A percentile compares a stretch with the other conserved stretches of the same genome.
Evolutionary conservation across 768 basidiomycete species (phyloP).

Genomic region (Mycena alexandri): DNA sequence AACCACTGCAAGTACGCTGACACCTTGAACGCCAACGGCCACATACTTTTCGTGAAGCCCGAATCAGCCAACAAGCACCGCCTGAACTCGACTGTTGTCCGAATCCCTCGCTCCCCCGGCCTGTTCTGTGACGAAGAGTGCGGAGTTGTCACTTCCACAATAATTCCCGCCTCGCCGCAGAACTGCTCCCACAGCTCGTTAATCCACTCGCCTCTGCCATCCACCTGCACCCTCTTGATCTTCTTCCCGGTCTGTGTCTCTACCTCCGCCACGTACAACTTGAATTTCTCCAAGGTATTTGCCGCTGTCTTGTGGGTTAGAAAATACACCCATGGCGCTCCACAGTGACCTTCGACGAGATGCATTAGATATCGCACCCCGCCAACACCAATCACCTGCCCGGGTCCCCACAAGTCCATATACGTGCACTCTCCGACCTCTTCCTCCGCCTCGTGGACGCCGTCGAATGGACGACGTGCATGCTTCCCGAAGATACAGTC

Average conservation of each 20-base stretch:
- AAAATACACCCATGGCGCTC: slow-evolving; percentile 11
- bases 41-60: slow-evolving; percentile 38
- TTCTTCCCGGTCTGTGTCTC: slow-evolving; percentile 20
- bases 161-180: slow-evolving; percentile 10
- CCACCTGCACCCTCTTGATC: slow-evolving; percentile 10
- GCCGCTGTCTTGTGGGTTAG: slow-evolving; percentile 9
- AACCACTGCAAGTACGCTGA: slow-evolving; percentile 38
- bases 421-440: slow-evolving; percentile 19
- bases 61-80: slow-evolving; percentile 41
- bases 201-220: slow-evolving; percentile 21
- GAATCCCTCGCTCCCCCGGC: slow-evolving; percentile 44
- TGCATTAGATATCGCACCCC: slow-evolving; percentile 6
- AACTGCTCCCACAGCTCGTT: slow-evolving; percentile 3
- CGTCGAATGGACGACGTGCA: slow-evolving; percentile 16
- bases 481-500: slow-evolving; percentile 21
- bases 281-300: slow-evolving; percentile 7
- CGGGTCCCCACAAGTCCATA: slow-evolving; percentile 26
- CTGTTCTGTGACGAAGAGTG: slow-evolving; percentile 50
- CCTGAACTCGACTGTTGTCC: slow-evolving; percentile 43
- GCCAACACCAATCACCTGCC: slow-evolving; percentile 5
- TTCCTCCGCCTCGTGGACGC: slow-evolving; percentile 18
- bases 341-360: slow-evolving; percentile 15
- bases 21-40: slow-evolving; percentile 34
- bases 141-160: slow-evolving; percentile 41
- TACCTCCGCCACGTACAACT: slow-evolving; percentile 4